These are phyloP conservation scores for Cardamine chenopodiifolia DNA, from an alignment of 345 rosid species.

Conservation along the genomic window DNA sequence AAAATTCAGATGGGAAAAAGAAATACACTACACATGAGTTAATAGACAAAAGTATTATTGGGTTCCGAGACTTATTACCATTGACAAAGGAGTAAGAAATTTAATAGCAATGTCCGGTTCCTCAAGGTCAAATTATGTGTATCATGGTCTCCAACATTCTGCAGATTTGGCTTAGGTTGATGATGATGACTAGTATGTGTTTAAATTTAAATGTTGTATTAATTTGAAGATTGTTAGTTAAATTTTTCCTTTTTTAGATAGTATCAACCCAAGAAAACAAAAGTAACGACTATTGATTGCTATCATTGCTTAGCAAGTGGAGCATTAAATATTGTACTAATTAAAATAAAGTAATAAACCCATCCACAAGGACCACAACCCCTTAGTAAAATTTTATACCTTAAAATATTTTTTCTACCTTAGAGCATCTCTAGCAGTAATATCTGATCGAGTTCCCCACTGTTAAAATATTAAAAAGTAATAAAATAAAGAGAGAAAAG, in stretches of 20 bases:
- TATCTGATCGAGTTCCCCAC: too few species aligned
- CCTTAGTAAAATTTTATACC: background rate
- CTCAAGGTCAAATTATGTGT: background rate
- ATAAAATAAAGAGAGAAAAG: too few species aligned
- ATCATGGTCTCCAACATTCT: too few species aligned
- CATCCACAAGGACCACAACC: constrained; percentile 12
- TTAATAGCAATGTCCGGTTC: background rate
- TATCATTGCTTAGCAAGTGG: background rate
- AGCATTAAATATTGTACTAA: background rate
- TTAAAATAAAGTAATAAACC: background rate
- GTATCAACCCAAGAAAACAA: background rate
- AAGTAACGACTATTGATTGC: background rate
- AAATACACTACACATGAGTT: background rate
- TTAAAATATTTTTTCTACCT: too few species aligned
- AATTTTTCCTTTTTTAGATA: too few species aligned
- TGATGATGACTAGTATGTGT: background rate
- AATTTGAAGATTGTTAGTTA: background rate
- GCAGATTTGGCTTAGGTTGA: too few species aligned
- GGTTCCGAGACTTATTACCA: too few species aligned
- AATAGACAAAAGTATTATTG: background rate
- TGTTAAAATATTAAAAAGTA: too few species aligned
- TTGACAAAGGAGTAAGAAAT: background rate
- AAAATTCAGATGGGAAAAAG: too few species aligned
- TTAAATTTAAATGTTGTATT: too few species aligned
- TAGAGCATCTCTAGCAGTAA: too few species aligned